Evolutionary conservation across 1,139 yeast species (phyloP), one percentile per base, ranked within the genome.

Genomic region (Kurtzmaniella quercitrusa): DNA sequence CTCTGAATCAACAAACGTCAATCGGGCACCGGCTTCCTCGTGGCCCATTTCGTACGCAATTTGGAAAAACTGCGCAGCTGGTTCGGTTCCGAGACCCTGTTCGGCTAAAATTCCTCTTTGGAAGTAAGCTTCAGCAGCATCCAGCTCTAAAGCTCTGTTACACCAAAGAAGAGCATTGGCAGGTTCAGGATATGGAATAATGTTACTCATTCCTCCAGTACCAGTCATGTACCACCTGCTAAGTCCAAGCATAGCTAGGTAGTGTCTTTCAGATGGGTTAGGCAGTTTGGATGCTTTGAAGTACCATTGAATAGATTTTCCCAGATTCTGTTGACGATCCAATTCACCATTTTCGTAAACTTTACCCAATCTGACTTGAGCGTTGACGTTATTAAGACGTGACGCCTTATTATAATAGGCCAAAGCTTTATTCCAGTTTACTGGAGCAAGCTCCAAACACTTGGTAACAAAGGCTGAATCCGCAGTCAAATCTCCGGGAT

Each of bases 211-310:
- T 0, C 85, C 88, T 11, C 79, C 76, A 3, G 86, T 80, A 2
- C 98, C 98, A 0, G 88, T 81, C 49, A 93, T 70, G 56, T 85
- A 87, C 98, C 98, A 93, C 38, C 97, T 91, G 47, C 89, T 80
- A 45, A 93, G 71, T 0, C 96, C 96, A 56, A 91, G 70, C 74
- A 91, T 91, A 6, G 96, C 93, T 55, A 88, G 88, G 0, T 94
- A 82, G 55, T 88, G 93, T 38, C 91, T 86, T 43, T 73, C 74
- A 49, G 75, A 68, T 20, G 65, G 59, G 34, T 71, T 56, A 14
- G 74, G 72, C n/a, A 74, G 67, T 14, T 66, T 74, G 0, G 95
- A 89, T 1, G 95, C 93, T 51, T 82, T 78, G 45, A 84, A 73
- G 63, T 88, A 93, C 97, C 98, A 93, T 40, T 89, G 93, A 45